Evolutionary conservation across 345 rosid species (phyloP).

Genomic region (Boechera retrofracta): DNA sequence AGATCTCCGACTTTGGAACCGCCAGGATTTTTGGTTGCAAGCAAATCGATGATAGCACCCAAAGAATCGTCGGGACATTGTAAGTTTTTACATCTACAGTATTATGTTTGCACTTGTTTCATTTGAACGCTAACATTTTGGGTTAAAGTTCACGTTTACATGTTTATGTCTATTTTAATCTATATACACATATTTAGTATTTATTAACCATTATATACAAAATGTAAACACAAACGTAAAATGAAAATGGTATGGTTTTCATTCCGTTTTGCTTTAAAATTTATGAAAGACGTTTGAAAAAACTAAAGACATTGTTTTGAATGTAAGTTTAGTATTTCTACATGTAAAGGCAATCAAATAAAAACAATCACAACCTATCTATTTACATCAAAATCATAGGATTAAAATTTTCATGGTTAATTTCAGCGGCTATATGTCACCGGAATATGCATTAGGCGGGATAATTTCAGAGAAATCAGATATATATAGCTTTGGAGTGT

Average conservation of each 20-base stretch:
- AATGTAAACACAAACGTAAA: no score
- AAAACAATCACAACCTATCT: not conserved
- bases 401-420: not conserved
- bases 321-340: no score
- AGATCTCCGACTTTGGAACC: not conserved
- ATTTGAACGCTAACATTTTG: not conserved
- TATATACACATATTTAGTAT: no score
- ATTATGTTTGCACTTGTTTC: not conserved
- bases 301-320: no score
- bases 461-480: not conserved
- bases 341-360: not conserved
- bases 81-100: not conserved
- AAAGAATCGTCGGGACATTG: not conserved
- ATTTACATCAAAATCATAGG: not conserved
- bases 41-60: not conserved
- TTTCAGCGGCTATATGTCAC: constrained; percentile 11
- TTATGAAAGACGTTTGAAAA: no score
- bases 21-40: not conserved
- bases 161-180: no score
- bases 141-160: no score
- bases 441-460: constrained; percentile 2
- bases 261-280: no score
- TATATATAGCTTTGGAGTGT: not conserved
- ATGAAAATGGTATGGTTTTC: no score
- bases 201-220: no score